These are phyloP conservation scores for Hordeum vulgare DNA, from an alignment of 176 grass and related monocot genomes.

Conservation along the genomic window MorexV3_pseudomolecules_assembly NC_058519.1:163254317-163254816, in stretches of 20 bases:
- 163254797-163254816: background rate
- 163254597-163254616: background rate
- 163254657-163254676: background rate
- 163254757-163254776: background rate
- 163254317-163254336: conserved; percentile 52
- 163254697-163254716: background rate
- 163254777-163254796: background rate
- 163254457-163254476: background rate
- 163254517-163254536: background rate
- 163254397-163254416: conserved; percentile 9
- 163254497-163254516: background rate
- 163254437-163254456: background rate
- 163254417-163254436: background rate
- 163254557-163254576: background rate
- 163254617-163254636: background rate
- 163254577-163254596: background rate
- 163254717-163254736: background rate
- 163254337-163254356: background rate
- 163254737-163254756: background rate
- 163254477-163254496: background rate
- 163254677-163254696: background rate
- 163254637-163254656: background rate
- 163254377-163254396: background rate
- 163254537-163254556: background rate
- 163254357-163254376: background rate